Base-by-base conservation (phyloP, 164 flowering plant species). In the Dillenia suffruticosa region DNA sequence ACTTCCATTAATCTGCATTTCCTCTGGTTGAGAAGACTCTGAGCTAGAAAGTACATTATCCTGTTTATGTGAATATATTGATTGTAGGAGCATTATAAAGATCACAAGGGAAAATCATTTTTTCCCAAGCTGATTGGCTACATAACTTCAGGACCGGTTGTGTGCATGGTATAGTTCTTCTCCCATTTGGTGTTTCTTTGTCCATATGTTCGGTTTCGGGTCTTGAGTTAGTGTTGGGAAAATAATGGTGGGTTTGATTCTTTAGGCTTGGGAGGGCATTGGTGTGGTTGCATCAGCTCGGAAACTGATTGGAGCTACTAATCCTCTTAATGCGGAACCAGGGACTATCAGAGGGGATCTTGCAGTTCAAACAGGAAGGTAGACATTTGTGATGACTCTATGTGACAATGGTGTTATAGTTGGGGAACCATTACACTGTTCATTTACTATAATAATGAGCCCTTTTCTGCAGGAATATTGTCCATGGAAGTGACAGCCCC, bases 281-380 rank as follows among this genome's bases (percentile, higher is more conserved):
- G 99, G 99, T 49, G 92, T 92, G 57, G 96, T 94, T 72, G 96
- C 96, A 43, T 89, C 99, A 3, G 96, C 96, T 32, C 93, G 99
- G 40, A 94, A 91, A 76, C 72, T 94, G 54, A 94, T 94, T 53
- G 97, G 99, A 46, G 77, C 83, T 9, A 91, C 99, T 60, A 81
- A 94, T 81, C 99, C 99, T 70, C 92, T 94, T 68, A 77, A 88
- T 74, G 97, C 97, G 62, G 92, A 85, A 74, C 97, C 99, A 9
- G 99, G 99, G 68, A 91, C 99, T 44, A 91, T 94, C 60, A 80
- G 97, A 81, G 97, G 99, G 59, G 99, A 94, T 69, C 83, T 94
- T 63, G 96, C 99, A 19, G 88, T 94, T 71, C 92, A 91, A 79
- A 92, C 97, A 47, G 96, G 96, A 89, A 91, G 97, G 99, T 94